phyloP scores from a whole-genome alignment of 306 rosid species.

The Nissolia schottii region DNA sequence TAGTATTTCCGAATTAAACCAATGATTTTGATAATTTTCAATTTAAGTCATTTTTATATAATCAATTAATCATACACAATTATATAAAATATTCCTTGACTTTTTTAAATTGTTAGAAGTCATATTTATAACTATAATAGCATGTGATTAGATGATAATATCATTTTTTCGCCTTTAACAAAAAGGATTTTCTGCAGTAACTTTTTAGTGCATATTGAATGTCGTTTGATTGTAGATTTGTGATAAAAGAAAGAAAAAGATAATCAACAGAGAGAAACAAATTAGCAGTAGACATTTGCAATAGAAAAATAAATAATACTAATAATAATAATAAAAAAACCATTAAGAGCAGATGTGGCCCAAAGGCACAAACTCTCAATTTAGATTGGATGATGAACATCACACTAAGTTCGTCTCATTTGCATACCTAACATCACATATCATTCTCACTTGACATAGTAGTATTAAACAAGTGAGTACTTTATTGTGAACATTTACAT shows the following conservation, averaged over 20 bases:
- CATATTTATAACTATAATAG: too few relatives aligned
- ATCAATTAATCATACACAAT: too few relatives aligned
- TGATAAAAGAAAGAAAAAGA: neutral
- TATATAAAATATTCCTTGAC: too few relatives aligned
- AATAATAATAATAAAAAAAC: too few relatives aligned
- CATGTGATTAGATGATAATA: too few relatives aligned
- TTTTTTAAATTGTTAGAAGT: too few relatives aligned
- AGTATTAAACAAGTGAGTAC: neutral
- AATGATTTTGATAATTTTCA: too few relatives aligned
- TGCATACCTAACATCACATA: neutral
- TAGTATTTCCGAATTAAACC: too few relatives aligned
- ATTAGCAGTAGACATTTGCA: neutral
- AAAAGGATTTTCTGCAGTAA: neutral
- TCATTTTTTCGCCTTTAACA: neutral
- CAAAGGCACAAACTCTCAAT: neutral
- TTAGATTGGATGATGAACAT: neutral
- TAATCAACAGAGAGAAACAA: neutral
- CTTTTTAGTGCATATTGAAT: neutral
- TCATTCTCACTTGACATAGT: conserved; percentile 16
- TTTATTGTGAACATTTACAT: neutral
- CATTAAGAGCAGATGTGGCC: neutral
- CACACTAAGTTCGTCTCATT: neutral
- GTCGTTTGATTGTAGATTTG: neutral
- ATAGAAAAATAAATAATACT: too few relatives aligned
- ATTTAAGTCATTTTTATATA: too few relatives aligned